Evolutionary conservation across 805 yeast genomes (phyloP).

Genomic region (Hanseniaspora singularis): DNA sequence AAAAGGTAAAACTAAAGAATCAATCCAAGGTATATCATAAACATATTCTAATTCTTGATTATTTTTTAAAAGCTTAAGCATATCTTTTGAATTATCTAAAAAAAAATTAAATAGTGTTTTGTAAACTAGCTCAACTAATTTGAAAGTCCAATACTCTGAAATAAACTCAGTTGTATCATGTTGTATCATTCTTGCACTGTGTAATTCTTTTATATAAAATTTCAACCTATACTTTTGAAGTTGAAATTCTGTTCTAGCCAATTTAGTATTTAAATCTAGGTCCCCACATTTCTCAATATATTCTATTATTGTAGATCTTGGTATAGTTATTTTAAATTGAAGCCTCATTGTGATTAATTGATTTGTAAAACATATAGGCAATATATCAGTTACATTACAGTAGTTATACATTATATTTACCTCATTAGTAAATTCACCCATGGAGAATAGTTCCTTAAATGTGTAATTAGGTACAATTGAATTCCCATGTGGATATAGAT

Average conservation of each 20-base stretch:
- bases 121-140: background rate
- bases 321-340: background rate
- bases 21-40: conserved; percentile 5
- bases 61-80: background rate
- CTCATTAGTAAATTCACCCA: background rate
- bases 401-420: background rate
- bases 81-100: background rate
- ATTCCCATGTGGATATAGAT: background rate
- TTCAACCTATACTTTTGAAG: background rate
- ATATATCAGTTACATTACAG: background rate
- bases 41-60: background rate
- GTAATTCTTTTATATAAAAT: background rate
- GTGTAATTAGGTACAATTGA: background rate
- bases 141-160: conserved; percentile 1
- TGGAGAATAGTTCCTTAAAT: background rate
- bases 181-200: background rate
- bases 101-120: background rate
- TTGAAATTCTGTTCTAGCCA: background rate
- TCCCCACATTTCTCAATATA: background rate
- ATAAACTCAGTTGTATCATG: background rate
- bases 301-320: background rate
- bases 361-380: background rate
- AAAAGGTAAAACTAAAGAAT: background rate
- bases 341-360: background rate
- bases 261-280: background rate